Percentiles rank a stretch among this genome's conserved stretches.
These are phyloP conservation scores for Venturia pyrina DNA, from an alignment of 2,329 filamentous ascomycete genomes.

Conservation along the genomic window DNA sequence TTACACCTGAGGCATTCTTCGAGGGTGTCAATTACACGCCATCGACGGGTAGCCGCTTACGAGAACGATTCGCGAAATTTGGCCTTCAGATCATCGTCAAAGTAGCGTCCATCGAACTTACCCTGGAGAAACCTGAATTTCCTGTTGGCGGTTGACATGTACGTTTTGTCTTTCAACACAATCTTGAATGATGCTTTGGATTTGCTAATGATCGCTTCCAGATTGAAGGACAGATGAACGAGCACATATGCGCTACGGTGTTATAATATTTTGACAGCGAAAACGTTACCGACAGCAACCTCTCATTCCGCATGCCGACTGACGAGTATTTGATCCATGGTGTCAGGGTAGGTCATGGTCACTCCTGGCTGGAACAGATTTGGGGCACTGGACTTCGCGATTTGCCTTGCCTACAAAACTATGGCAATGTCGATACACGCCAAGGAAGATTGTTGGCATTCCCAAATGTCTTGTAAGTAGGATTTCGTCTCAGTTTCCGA, in stretches of 20 bases:
- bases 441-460: slow-evolving; percentile 42
- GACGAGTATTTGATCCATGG: neutral
- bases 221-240: slow-evolving; percentile 34
- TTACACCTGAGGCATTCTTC: too few relatives aligned
- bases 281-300: slow-evolving; percentile 44
- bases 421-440: slow-evolving; percentile 38
- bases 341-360: neutral
- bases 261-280: slow-evolving; percentile 47
- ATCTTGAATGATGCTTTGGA: too few relatives aligned
- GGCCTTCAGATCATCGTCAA: slow-evolving; percentile 54
- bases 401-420: slow-evolving; percentile 23
- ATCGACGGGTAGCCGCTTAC: too few relatives aligned
- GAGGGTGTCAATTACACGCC: too few relatives aligned
- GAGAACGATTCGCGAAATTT: slow-evolving; percentile 25
- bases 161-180: too few relatives aligned
- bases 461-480: slow-evolving; percentile 30
- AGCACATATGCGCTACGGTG: slow-evolving; percentile 52
- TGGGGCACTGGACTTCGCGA: neutral
- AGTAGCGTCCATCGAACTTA: slow-evolving; percentile 46
- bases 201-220: too few relatives aligned
- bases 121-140: slow-evolving; percentile 45
- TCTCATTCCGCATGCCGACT: slow-evolving; percentile 33
- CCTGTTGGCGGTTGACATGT: slow-evolving; percentile 26
- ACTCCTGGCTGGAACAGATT: neutral
- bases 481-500: neutral